A percentile compares a stretch with the other conserved stretches of the same genome.
These are phyloP conservation scores for Hibiscus mutabilis DNA, from an alignment of 345 rosid genomes.

Conservation along the genomic window DNA sequence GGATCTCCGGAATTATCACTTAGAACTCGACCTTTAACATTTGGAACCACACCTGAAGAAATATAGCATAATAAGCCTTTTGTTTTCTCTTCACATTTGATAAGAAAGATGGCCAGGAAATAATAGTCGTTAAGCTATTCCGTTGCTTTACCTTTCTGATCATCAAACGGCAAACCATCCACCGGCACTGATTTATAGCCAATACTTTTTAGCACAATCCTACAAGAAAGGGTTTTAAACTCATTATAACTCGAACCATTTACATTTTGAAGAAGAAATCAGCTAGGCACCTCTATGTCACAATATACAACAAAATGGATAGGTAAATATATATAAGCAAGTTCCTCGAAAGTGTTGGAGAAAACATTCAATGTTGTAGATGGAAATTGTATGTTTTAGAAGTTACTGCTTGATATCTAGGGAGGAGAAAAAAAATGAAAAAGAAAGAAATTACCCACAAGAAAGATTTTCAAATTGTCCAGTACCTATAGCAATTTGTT, in stretches of 20 bases:
- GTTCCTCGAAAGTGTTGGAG: not conserved
- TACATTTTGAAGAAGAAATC: no score
- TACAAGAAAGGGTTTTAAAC: conserved; percentile 20
- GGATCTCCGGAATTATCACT: conserved; percentile 33
- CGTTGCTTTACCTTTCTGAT: conserved; percentile 52
- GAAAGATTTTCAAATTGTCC: conserved; percentile 43
- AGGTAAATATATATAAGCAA: no score
- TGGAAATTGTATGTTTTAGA: not conserved
- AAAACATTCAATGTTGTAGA: not conserved
- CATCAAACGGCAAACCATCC: conserved; percentile 70
- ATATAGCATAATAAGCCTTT: not conserved
- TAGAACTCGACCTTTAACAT: conserved; percentile 61
- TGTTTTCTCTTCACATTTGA: not conserved
- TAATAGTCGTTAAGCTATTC: not conserved
- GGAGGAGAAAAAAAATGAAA: not conserved
- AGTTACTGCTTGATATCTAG: not conserved
- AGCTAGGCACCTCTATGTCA: no score
- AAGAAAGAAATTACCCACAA: conserved; percentile 50
- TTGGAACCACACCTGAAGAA: conserved; percentile 68
- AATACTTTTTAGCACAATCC: conserved; percentile 85
- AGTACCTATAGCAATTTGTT: conserved; percentile 73
- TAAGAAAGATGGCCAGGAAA: not conserved
- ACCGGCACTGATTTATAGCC: conserved; percentile 84
- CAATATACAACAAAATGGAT: no score
- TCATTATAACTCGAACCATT: no score